Percentiles rank a stretch among this genome's conserved stretches.
phyloP scores from a whole-genome alignment of 805 yeast species.

The Metschnikowia baotianmanensis region DNA sequence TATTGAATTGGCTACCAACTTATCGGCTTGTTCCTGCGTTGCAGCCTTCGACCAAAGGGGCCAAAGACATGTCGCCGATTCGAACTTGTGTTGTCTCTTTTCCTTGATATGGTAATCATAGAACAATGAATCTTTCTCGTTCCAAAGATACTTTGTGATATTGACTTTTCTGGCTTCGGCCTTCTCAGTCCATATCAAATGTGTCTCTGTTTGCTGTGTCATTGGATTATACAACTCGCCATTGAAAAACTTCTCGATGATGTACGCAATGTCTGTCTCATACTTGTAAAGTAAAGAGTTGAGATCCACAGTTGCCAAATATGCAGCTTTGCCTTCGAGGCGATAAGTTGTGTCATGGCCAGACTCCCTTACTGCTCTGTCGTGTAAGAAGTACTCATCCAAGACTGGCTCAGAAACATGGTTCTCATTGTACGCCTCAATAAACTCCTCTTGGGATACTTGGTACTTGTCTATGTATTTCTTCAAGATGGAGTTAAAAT shows the following conservation, averaged over 20 bases:
- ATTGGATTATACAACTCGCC: slow-evolving; percentile 36
- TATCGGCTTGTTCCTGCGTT: slow-evolving; percentile 61
- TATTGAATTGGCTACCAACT: slow-evolving; percentile 55
- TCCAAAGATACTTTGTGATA: slow-evolving; percentile 78
- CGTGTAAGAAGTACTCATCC: slow-evolving; percentile 87
- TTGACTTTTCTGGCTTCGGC: slow-evolving; percentile 53
- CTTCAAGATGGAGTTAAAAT: slow-evolving; percentile 67
- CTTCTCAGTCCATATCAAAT: slow-evolving; percentile 58
- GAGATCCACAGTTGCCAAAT: slow-evolving; percentile 86
- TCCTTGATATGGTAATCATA: slow-evolving; percentile 77
- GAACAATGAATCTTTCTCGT: slow-evolving; percentile 70
- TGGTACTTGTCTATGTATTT: slow-evolving; percentile 68
- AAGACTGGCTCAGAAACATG: slow-evolving; percentile 70
- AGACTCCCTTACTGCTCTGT: slow-evolving; percentile 91
- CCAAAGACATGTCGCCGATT: slow-evolving; percentile 90
- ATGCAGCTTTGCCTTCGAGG: slow-evolving; percentile 84
- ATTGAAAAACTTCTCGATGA: slow-evolving; percentile 55
- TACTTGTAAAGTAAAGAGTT: slow-evolving; percentile 85
- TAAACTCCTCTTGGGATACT: slow-evolving; percentile 58
- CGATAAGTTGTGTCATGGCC: slow-evolving; percentile 96
- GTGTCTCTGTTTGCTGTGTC: slow-evolving; percentile 36
- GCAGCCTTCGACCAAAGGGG: slow-evolving; percentile 84
- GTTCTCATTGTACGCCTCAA: slow-evolving; percentile 61
- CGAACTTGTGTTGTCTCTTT: slow-evolving; percentile 59
- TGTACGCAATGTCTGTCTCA: slow-evolving; percentile 76